These are phyloP conservation scores for Mrakia hoshinonis DNA, from an alignment of 768 basidiomycete genomes.

Conservation along the genomic window DNA sequence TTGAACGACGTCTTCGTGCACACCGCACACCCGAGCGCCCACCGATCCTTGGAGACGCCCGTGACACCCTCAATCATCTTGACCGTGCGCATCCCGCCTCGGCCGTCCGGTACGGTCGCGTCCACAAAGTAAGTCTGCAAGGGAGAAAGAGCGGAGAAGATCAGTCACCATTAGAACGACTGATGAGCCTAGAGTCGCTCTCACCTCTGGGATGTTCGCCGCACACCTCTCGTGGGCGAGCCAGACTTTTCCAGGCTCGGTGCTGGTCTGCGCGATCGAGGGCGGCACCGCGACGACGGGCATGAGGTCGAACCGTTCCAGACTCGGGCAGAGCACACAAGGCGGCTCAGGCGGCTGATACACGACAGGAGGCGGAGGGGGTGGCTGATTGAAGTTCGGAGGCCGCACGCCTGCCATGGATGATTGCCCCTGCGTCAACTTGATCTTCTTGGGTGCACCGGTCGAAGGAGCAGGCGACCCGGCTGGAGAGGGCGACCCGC, in stretches of 20 bases:
- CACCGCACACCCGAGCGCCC: conserved; percentile 86
- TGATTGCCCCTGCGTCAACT: neutral
- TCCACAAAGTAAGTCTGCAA: conserved; percentile 22
- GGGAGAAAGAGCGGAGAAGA: neutral
- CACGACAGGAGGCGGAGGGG: neutral
- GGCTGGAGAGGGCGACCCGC: neutral
- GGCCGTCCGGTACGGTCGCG: neutral
- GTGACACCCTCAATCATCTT: conserved; percentile 77
- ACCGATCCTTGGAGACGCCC: conserved; percentile 78
- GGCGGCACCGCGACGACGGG: conserved; percentile 40
- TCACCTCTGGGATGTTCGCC: conserved; percentile 77
- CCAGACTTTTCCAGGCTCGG: conserved; percentile 53
- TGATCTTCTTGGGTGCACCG: neutral
- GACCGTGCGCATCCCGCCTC: neutral
- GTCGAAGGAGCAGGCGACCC: neutral
- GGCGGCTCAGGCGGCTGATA: conserved; percentile 13
- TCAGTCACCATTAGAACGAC: neutral
- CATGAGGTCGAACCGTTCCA: conserved; percentile 32
- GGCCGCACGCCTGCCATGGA: neutral
- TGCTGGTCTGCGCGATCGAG: conserved; percentile 46
- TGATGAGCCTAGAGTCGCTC: conserved; percentile 34
- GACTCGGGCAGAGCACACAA: conserved; percentile 34
- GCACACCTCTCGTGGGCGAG: conserved; percentile 74
- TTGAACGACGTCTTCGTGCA: conserved; percentile 55
- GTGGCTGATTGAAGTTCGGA: neutral